These are phyloP conservation scores for Blastobotrys persicus DNA, from an alignment of 1,139 yeast genomes.

Conservation along the genomic window DNA sequence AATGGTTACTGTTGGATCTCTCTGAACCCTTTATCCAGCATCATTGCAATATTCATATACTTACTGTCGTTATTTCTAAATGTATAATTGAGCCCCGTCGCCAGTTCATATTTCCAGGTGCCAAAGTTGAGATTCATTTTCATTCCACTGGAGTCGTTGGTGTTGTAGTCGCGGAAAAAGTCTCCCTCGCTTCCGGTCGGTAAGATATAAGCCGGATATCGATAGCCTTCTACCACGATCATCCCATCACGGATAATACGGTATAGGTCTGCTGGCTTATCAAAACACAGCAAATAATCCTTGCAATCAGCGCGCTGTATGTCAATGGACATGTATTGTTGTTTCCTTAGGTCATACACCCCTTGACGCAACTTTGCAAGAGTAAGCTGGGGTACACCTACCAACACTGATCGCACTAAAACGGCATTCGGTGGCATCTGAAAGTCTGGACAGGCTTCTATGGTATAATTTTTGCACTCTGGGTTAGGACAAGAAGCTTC, in stretches of 20 bases:
- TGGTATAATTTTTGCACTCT: constrained; percentile 19
- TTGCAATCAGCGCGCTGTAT: constrained; percentile 14
- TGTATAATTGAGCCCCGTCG: constrained; percentile 3
- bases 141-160: constrained; percentile 6
- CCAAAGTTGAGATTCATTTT: constrained; percentile 5
- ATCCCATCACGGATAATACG: constrained; percentile 18
- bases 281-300: constrained; percentile 17
- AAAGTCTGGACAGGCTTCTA: constrained; percentile 17
- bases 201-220: constrained; percentile 17
- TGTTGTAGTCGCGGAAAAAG: constrained; percentile 17
- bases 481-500: constrained; percentile 22
- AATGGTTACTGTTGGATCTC: no score
- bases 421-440: constrained; percentile 22
- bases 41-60: constrained; percentile 5
- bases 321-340: constrained; percentile 12
- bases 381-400: constrained; percentile 11
- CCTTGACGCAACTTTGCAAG: constrained; percentile 9
- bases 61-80: constrained; percentile 4
- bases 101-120: constrained; percentile 6
- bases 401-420: constrained; percentile 16
- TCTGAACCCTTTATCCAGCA: background rate
- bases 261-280: constrained; percentile 10
- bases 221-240: constrained; percentile 10
- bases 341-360: constrained; percentile 12
- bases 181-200: constrained; percentile 21